Evolutionary conservation across 2,329 filamentous ascomycete genomes (phyloP).

Genomic region (Epichloe sylvatica): DNA sequence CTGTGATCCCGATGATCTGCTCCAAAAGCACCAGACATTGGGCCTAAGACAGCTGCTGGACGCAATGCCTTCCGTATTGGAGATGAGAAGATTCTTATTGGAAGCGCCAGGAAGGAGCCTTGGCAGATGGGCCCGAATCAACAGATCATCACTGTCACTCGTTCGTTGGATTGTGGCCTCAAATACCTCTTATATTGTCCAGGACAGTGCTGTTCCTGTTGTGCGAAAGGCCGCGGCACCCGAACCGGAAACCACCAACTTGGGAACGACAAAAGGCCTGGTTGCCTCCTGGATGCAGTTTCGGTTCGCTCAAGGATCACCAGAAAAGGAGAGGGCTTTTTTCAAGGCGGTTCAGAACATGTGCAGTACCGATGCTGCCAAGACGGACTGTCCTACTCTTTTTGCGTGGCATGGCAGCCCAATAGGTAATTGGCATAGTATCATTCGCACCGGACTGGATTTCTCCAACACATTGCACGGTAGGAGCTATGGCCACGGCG

Average conservation of each 20-base stretch:
- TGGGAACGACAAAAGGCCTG: neutral
- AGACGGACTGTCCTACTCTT: conserved; percentile 47
- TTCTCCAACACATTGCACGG: conserved; percentile 51
- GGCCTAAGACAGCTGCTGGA: conserved; percentile 35
- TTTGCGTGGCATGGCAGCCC: conserved; percentile 80
- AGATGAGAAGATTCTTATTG: conserved; percentile 40
- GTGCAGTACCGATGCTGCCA: conserved; percentile 18
- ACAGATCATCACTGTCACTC: conserved; percentile 50
- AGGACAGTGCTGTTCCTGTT: conserved; percentile 31
- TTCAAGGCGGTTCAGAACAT: conserved; percentile 39
- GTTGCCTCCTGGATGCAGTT: conserved; percentile 56
- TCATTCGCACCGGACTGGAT: conserved; percentile 69
- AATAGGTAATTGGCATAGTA: conserved; percentile 75
- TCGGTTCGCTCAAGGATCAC: conserved; percentile 73
- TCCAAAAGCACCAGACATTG: neutral
- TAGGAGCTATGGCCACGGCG: conserved; percentile 61
- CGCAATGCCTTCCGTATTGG: conserved; percentile 44
- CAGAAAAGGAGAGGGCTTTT: conserved; percentile 73
- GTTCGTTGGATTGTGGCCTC: conserved; percentile 83
- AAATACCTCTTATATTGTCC: conserved; percentile 73
- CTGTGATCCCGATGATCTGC: conserved; percentile 13
- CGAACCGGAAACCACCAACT: neutral
- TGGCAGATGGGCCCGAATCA: conserved; percentile 38
- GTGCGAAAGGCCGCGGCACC: neutral
- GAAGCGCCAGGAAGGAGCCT: conserved; percentile 26